phyloP scores from a whole-genome alignment of 2,329 filamentous ascomycete species.

The Colletotrichum sp. region DNA sequence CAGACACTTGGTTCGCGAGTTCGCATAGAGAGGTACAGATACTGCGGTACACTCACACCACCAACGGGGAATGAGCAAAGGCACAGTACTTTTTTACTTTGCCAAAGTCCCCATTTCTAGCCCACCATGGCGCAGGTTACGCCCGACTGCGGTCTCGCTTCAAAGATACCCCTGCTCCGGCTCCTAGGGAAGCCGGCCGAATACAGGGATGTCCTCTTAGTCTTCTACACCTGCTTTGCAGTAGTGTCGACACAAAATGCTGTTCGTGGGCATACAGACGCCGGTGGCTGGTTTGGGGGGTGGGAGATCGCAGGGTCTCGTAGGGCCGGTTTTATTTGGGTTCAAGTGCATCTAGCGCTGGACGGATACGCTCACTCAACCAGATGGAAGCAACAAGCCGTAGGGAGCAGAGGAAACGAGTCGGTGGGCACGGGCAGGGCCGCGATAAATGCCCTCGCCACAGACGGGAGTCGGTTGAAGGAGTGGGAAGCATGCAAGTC shows the following conservation, averaged over 20 bases:
- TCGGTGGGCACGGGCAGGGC: not conserved
- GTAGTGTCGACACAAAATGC: not conserved
- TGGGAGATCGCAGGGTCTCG: not conserved
- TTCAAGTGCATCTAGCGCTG: not conserved
- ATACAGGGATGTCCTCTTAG: not conserved
- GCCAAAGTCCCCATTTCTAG: slow-evolving; percentile 3
- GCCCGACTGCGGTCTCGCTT: slow-evolving; percentile 10
- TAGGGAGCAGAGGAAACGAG: not conserved
- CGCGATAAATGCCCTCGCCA: not conserved
- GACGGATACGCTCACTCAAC: not conserved
- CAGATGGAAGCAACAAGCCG: not conserved
- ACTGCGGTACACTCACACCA: not conserved
- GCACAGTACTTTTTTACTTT: not conserved
- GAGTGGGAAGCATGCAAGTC: not conserved
- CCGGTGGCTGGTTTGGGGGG: not conserved
- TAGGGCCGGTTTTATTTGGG: slow-evolving; percentile 8
- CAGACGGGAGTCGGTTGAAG: not conserved
- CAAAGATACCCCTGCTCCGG: slow-evolving; percentile 1
- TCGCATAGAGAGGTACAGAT: not conserved
- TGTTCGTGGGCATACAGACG: not conserved
- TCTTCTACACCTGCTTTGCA: not conserved
- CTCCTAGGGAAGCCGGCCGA: not conserved
- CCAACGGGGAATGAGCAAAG: not conserved
- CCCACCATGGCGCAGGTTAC: slow-evolving; percentile 3
- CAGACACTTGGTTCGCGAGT: not conserved